Evolutionary conservation across 1,284 basidiomycete species (phyloP), one percentile per base, ranked within the genome.

Genomic region (Fomitopsis betulina): DNA sequence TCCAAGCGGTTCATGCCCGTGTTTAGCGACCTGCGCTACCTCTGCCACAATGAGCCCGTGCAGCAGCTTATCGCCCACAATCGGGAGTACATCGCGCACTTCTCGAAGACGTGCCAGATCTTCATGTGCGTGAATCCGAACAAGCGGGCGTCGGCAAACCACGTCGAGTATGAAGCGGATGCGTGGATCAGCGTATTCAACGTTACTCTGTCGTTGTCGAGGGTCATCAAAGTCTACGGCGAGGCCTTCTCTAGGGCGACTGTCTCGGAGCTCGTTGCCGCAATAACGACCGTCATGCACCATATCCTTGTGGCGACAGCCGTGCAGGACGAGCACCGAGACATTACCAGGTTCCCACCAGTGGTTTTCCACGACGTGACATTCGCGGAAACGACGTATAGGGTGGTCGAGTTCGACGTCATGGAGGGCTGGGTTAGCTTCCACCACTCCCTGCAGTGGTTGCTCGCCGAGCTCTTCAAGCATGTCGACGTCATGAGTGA

Each of bases 171-270:
- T 73, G 96, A 98, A 73, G 89, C 90, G 35, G 96, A 98, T 65
- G 86, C 89, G 32, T 97, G 94, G 93, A 92, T 96, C 61, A 91
- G 87, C 67, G 91, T 96, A 9, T 97, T 97, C 75, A 94, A 94
- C 66, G 87, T 96, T 32, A 93, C 93, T 6, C 83, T 95, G 7
- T 94, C 93, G 27, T 76, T 98, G 15, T 89, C 91, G 3, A 86
- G 93, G 45, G 85, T 94, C 42, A 91, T 93, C 74, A 92, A 94
- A 68, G 89, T 90, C 5, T 91, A 94, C 61, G 94, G 94, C 8
- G 90, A 93, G 65, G 88, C 90, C 0, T 94, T 87, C 68, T 74
- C 81, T 33, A 77, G 79, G 56, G 82, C 84, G 9, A 79, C 73
- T 0, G 75, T 83, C 0, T 74, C 79, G 0, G 82, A 89, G 64